A percentile compares a stretch with the other conserved stretches of the same genome.
phyloP scores from a whole-genome alignment of 176 grass and related monocot species.

The Avena insularis region DNA sequence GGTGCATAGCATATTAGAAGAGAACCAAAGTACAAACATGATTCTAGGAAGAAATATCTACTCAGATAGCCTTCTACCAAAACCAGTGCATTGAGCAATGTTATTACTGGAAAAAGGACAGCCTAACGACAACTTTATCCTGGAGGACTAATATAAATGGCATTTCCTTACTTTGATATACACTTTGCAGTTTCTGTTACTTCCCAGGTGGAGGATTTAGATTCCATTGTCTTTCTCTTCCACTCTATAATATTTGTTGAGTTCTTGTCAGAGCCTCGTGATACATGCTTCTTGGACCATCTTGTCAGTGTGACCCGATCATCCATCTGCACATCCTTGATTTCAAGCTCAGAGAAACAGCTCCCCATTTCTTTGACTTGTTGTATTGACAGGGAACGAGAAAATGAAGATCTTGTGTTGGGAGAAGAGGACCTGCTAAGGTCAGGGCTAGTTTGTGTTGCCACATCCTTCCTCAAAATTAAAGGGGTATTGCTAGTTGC shows the following conservation, averaged over 20 bases:
- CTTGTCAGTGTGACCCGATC: constrained; percentile 80
- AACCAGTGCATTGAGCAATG: background rate
- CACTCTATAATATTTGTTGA: constrained; percentile 83
- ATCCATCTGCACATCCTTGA: constrained; percentile 71
- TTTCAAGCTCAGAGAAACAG: constrained; percentile 80
- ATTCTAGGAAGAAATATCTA: constrained; percentile 34
- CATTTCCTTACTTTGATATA: constrained; percentile 63
- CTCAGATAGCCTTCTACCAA: background rate
- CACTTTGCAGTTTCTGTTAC: constrained; percentile 62
- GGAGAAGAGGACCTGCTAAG: constrained; percentile 65
- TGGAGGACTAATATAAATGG: constrained; percentile 19
- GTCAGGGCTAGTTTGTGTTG: constrained; percentile 89
- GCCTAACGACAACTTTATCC: constrained; percentile 25
- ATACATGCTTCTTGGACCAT: constrained; percentile 92
- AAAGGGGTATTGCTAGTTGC: constrained; percentile 35
- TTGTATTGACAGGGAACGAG: constrained; percentile 48
- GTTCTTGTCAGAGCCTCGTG: constrained; percentile 54
- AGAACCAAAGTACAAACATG: background rate
- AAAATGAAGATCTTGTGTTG: constrained; percentile 53
- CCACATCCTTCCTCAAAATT: constrained; percentile 67
- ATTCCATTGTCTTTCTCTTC: constrained; percentile 75
- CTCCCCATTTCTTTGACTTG: constrained; percentile 67
- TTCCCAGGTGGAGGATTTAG: constrained; percentile 73
- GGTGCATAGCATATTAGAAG: constrained; percentile 19
- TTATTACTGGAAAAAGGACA: background rate